Base-by-base conservation (phyloP, 208 protist genomes). In the Acanthamoeba sp. region DNA sequence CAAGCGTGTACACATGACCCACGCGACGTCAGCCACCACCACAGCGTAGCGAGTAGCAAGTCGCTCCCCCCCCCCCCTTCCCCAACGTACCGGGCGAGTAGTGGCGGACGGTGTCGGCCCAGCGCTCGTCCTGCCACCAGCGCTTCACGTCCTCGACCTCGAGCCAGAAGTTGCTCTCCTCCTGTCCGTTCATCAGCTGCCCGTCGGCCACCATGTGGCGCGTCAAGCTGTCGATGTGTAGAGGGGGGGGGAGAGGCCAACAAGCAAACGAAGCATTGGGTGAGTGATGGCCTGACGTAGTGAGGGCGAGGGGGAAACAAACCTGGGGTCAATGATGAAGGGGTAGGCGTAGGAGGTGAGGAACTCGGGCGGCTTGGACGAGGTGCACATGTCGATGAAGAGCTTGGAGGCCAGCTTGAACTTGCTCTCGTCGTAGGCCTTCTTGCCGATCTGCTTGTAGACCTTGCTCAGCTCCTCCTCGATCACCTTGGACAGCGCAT, bases 81-180 rank as follows among this genome's bases (percentile, higher is more conserved):
- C n/a, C 7, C 18, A 36, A 34, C 29, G 22, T 69, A 69, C 62
- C 62, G 29, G 62, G 62, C 16, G 32, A 93, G 95, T 96, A 96
- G 6, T 88, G 87, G n/a, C 95, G 95, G 57, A 76, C 92, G 93
- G 94, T 94, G 76, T 57, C 29, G 27, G 66, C 64, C 82, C 96
- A 97, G 32, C 96, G 95, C 38, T 94, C 90, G 20, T 48, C 36
- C 29, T 57, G 59, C 90, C 88, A 94, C 95, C 93, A 96, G 27
- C 55, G 50, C 62, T 95, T 59, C 14, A 97, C 85, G 62, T 96
- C 88, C 48, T 91, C 34, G 5, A 95, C 82, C 59, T 96, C 84
- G 22, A 36, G 29, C 93, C 92, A 29, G 73, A 95, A 94, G 40
- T 66, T 71, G 36, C 38, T 52, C 27, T 91, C 36, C 95, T 95